Evolutionary conservation across 164 flowering plant species (phyloP).

Genomic region (Platanus orientalis): DNA sequence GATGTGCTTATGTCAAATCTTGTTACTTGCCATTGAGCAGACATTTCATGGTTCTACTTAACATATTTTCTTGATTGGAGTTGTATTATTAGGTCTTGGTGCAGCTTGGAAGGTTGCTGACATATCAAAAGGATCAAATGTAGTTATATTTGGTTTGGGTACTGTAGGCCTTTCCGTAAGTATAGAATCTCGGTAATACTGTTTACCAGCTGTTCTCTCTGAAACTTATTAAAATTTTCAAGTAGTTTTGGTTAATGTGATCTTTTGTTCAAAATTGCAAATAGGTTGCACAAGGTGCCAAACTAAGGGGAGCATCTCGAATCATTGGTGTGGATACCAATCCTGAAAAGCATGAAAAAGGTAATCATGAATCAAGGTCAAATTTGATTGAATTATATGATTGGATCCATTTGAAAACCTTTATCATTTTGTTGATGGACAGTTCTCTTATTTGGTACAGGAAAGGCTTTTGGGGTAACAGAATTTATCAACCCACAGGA

Average conservation of each 20-base stretch:
- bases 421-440: not conserved
- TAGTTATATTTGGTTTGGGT: constrained; percentile 92
- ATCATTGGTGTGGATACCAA: constrained; percentile 86
- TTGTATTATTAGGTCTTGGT: constrained; percentile 60
- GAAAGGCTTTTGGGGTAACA: constrained; percentile 83
- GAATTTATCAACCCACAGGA: constrained; percentile 79
- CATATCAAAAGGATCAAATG: constrained; percentile 72
- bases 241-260: not conserved
- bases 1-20: too few relatives aligned
- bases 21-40: too few relatives aligned
- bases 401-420: not conserved
- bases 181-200: constrained; percentile 7
- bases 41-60: not conserved
- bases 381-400: not conserved
- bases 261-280: constrained; percentile 3
- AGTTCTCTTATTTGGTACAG: constrained; percentile 35
- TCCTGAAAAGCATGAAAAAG: constrained; percentile 61
- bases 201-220: not conserved
- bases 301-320: constrained; percentile 71
- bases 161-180: constrained; percentile 97
- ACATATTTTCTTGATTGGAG: not conserved
- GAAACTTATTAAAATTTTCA: not conserved
- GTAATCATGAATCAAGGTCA: constrained; percentile 23
- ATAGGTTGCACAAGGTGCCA: constrained; percentile 95
- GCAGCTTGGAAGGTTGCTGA: constrained; percentile 99